Conservation (phyloP, 352 stramenopile genomes). For the Phytophthora foliorum region DNA sequence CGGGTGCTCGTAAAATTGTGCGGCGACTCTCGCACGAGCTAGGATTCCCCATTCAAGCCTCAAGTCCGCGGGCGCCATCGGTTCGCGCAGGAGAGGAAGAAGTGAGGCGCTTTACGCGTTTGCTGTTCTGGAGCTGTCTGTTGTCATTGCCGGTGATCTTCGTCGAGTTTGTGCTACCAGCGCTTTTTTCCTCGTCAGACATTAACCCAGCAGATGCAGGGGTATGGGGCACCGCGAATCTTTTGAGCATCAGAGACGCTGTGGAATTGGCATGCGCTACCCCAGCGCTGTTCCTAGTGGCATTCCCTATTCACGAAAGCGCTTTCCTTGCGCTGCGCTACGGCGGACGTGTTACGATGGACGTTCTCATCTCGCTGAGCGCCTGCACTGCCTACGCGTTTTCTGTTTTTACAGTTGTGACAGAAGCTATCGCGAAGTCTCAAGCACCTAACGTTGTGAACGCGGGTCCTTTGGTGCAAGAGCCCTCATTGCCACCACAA, state of each 20-base stretch:
- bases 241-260: conserved; percentile 57
- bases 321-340: conserved; percentile 70
- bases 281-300: conserved; percentile 69
- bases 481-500: conserved; percentile 6
- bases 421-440: conserved; percentile 13
- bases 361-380: conserved; percentile 82
- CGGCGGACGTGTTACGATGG: conserved; percentile 75
- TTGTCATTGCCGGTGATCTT: conserved; percentile 64
- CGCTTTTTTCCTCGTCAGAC: conserved; percentile 30
- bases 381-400: conserved; percentile 76
- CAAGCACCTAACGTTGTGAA: conserved; percentile 5
- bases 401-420: conserved; percentile 52
- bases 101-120: conserved; percentile 52
- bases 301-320: conserved; percentile 77
- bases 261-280: conserved; percentile 74
- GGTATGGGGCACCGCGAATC: conserved; percentile 37
- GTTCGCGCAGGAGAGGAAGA: conserved; percentile 50
- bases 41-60: conserved; percentile 60
- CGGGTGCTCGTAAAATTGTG: conserved; percentile 52
- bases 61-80: conserved; percentile 54
- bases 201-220: conserved; percentile 32
- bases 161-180: conserved; percentile 66
- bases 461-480: conserved; percentile 20
- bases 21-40: conserved; percentile 46
- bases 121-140: conserved; percentile 66